These are phyloP conservation scores for Wickerhamomyces sydowiorum DNA, from an alignment of 805 yeast genomes.

Conservation along the genomic window DNA sequence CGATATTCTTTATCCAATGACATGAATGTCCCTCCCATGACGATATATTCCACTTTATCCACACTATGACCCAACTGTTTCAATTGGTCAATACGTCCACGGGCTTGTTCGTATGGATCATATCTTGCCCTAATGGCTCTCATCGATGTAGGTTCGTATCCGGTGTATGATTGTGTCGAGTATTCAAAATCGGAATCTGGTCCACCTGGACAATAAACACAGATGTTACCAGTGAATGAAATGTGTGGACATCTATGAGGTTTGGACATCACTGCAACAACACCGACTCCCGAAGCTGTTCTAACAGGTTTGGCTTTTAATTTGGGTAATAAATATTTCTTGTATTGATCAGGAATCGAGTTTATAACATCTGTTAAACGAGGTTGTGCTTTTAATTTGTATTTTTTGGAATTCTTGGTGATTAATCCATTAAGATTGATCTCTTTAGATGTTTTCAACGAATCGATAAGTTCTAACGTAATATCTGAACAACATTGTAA, in stretches of 20 bases:
- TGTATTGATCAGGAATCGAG: constrained; percentile 94
- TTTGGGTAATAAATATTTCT: constrained; percentile 85
- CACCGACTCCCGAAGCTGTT: constrained; percentile 98
- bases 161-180: constrained; percentile 96
- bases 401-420: constrained; percentile 79
- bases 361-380: constrained; percentile 90
- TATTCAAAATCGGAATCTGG: constrained; percentile 98
- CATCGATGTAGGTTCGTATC: constrained; percentile 98
- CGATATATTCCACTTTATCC: constrained; percentile 94
- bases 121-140: constrained; percentile 98
- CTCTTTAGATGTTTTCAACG: constrained; percentile 67
- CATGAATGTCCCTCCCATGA: constrained; percentile 99
- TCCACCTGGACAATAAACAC: constrained; percentile 99
- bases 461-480: constrained; percentile 75
- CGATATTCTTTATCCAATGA: constrained; percentile 85
- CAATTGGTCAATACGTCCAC: constrained; percentile 95
- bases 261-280: constrained; percentile 98
- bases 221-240: constrained; percentile 96
- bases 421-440: constrained; percentile 89
- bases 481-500: constrained; percentile 90
- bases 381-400: constrained; percentile 88
- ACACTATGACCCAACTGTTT: constrained; percentile 94
- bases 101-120: constrained; percentile 97
- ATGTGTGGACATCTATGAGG: constrained; percentile 99
- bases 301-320: constrained; percentile 98